phyloP scores from a whole-genome alignment of 225 moss, liverwort and hornwort genomes.

The Marchantia paleacea region DNA sequence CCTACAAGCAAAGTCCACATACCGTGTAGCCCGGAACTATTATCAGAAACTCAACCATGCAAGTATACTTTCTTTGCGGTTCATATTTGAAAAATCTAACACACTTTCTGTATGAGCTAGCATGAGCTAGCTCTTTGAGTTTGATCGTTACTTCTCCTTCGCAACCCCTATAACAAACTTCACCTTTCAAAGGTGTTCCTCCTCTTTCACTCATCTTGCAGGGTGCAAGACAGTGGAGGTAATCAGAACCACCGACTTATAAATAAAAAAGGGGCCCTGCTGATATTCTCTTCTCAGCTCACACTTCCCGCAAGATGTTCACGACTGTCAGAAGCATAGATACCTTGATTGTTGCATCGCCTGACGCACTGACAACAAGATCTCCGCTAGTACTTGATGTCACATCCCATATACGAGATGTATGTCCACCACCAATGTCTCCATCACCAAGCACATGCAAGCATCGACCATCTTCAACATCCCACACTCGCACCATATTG shows the following conservation, averaged over 20 bases:
- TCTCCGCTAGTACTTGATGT: conserved; percentile 76
- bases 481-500: conserved; percentile 80
- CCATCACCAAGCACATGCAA: conserved; percentile 71
- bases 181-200: too few relatives aligned
- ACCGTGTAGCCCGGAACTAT: not conserved
- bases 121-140: too few relatives aligned
- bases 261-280: too few relatives aligned
- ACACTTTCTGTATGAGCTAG: too few relatives aligned
- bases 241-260: not conserved
- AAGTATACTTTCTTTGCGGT: too few relatives aligned
- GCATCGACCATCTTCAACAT: conserved; percentile 76
- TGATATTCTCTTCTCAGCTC: not conserved
- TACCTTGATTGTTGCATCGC: conserved; percentile 89
- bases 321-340: not conserved
- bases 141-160: too few relatives aligned
- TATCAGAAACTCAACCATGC: not conserved
- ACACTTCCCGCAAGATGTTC: not conserved
- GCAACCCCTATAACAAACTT: too few relatives aligned
- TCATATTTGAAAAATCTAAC: too few relatives aligned
- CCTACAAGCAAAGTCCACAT: conserved; percentile 34
- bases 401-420: conserved; percentile 95
- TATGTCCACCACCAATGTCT: conserved; percentile 75
- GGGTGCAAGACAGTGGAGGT: not conserved
- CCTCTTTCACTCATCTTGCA: not conserved
- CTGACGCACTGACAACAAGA: conserved; percentile 82